A percentile compares a stretch with the other conserved stretches of the same genome.
These are phyloP conservation scores for Arthroderma sp. DNA, from an alignment of 2,329 filamentous ascomycete species.

Conservation along the genomic window DNA sequence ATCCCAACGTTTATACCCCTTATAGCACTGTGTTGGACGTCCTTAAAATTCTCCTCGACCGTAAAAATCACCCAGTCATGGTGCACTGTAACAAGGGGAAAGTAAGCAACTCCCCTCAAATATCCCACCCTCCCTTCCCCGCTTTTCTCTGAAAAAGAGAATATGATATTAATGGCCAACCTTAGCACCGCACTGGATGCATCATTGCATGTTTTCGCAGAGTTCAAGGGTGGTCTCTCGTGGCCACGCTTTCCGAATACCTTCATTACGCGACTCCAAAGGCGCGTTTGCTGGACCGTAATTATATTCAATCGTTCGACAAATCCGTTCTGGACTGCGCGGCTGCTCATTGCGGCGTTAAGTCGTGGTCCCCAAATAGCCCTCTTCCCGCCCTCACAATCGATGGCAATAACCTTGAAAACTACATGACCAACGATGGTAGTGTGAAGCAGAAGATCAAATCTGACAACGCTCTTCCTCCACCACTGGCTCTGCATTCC, in stretches of 20 bases:
- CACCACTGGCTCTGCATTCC: conserved; percentile 1
- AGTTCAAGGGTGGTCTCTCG: conserved; percentile 52
- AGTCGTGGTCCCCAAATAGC: conserved; percentile 8
- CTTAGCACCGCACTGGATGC: conserved; percentile 73
- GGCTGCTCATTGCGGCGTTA: conserved; percentile 11
- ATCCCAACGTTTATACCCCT: conserved; percentile 50
- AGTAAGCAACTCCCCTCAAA: conserved; percentile 27
- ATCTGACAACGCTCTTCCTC: conserved; percentile 1
- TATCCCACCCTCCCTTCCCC: not conserved
- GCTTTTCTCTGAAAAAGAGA: conserved; percentile 1
- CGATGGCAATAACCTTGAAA: not conserved
- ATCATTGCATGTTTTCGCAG: conserved; percentile 71
- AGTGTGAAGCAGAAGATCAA: not conserved
- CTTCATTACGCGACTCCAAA: conserved; percentile 44
- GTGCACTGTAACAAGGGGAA: conserved; percentile 92
- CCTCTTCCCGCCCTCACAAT: not conserved
- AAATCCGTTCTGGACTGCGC: conserved; percentile 12
- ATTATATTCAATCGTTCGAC: conserved; percentile 18
- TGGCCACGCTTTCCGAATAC: conserved; percentile 60
- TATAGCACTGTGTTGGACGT: conserved; percentile 55
- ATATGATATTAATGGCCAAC: not conserved
- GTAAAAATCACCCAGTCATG: conserved; percentile 62
- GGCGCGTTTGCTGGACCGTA: conserved; percentile 27
- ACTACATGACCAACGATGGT: not conserved
- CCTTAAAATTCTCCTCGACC: conserved; percentile 57